phyloP scores from a whole-genome alignment of 495 filamentous ascomycete genomes.

The Tuber aestivum region DNA sequence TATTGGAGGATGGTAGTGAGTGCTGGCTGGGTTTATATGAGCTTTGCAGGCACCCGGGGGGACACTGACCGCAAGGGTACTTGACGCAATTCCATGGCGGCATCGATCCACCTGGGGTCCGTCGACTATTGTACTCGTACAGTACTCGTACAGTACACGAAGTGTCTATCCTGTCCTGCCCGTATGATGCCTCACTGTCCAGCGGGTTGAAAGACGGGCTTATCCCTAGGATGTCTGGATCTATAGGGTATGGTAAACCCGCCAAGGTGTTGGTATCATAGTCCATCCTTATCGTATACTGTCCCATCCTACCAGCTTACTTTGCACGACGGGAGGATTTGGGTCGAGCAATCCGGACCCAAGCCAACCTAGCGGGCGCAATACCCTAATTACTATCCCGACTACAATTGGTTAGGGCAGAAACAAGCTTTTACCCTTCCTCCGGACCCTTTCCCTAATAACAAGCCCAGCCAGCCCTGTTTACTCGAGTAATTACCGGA shows the following conservation, averaged over 20 bases:
- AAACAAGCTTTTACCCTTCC: not conserved
- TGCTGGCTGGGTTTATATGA: not conserved
- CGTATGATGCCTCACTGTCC: not conserved
- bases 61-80: not conserved
- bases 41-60: not conserved
- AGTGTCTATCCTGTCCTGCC: not conserved
- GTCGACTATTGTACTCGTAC: not conserved
- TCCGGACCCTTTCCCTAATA: not conserved
- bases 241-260: not conserved
- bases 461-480: not conserved
- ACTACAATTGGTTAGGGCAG: not conserved
- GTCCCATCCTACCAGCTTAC: not conserved
- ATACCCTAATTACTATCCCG: too few species aligned
- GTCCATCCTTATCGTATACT: not conserved
- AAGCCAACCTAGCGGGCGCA: not conserved
- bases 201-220: not conserved
- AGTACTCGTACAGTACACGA: not conserved
- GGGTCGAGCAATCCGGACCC: not conserved
- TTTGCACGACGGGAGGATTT: not conserved
- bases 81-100: not conserved
- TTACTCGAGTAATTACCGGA: not conserved
- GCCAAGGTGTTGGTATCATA: not conserved
- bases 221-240: not conserved
- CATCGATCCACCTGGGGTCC: not conserved
- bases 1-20: not conserved